A percentile compares a stretch with the other conserved stretches of the same genome.
phyloP scores from a whole-genome alignment of 148 eudicot species.

The Rhododendron henanense region DNA sequence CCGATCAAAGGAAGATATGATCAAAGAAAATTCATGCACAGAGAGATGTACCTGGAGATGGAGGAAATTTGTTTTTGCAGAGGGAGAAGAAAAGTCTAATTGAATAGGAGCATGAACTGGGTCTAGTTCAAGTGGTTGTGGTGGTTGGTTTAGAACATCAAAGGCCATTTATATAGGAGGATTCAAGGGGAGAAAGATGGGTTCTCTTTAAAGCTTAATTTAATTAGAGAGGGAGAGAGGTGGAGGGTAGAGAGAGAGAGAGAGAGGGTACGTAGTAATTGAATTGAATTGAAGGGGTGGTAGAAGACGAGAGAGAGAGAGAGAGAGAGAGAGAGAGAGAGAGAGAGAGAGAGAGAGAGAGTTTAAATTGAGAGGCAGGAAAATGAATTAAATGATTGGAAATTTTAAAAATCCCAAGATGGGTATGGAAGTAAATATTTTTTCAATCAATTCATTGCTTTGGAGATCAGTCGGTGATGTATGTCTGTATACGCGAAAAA shows the following conservation, averaged over 20 bases:
- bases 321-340: constrained; percentile 27
- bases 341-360: constrained; percentile 24
- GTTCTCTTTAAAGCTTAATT: constrained; percentile 50
- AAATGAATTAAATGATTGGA: constrained; percentile 29
- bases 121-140: constrained; percentile 16
- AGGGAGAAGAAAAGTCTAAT: background rate
- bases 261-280: background rate
- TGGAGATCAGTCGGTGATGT: constrained; percentile 19
- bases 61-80: background rate
- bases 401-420: constrained; percentile 21
- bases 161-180: constrained; percentile 55
- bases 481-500: background rate
- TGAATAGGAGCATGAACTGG: background rate
- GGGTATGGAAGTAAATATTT: constrained; percentile 34
- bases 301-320: constrained; percentile 25
- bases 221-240: constrained; percentile 23
- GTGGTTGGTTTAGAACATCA: constrained; percentile 32
- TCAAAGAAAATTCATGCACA: background rate
- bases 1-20: too few relatives aligned
- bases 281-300: constrained; percentile 8
- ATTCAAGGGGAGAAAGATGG: constrained; percentile 31
- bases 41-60: background rate
- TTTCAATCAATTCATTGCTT: constrained; percentile 43
- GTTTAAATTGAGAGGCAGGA: constrained; percentile 18
- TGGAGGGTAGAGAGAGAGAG: constrained; percentile 13